A percentile compares a stretch with the other conserved stretches of the same genome.
These are phyloP conservation scores for Capsicum pubescens DNA, from an alignment of 257 asterid genomes.

Conservation along the genomic window DNA sequence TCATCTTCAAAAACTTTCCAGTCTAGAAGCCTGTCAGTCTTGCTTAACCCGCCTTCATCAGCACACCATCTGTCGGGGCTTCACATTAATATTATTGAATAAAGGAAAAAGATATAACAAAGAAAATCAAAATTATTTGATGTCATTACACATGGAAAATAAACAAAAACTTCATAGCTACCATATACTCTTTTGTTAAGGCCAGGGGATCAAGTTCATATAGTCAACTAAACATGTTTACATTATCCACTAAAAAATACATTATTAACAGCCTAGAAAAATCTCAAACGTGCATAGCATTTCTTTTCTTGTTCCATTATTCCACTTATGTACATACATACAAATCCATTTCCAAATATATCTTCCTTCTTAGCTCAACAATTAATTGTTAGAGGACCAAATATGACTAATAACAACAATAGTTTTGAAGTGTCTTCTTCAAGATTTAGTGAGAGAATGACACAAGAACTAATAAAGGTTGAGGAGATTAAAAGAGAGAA, in stretches of 20 bases:
- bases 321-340: neutral
- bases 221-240: too few relatives aligned
- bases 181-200: too few relatives aligned
- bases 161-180: too few relatives aligned
- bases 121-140: too few relatives aligned
- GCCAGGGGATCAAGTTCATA: too few relatives aligned
- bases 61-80: too few relatives aligned
- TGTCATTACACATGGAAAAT: too few relatives aligned
- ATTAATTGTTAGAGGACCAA: neutral
- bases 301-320: neutral
- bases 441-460: neutral
- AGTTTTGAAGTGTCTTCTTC: neutral
- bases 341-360: neutral
- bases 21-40: neutral
- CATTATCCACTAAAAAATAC: too few relatives aligned
- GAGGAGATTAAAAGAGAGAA: conserved; percentile 23
- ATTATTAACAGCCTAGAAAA: neutral
- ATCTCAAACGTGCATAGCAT: neutral
- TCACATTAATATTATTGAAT: too few relatives aligned
- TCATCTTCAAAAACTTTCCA: too few relatives aligned
- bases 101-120: too few relatives aligned
- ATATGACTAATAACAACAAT: neutral
- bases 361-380: neutral
- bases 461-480: neutral
- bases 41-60: neutral